Evolutionary conservation across 176 grass and related monocot genomes (phyloP).

Genomic region (Hsuehochloa calcarea): DNA sequence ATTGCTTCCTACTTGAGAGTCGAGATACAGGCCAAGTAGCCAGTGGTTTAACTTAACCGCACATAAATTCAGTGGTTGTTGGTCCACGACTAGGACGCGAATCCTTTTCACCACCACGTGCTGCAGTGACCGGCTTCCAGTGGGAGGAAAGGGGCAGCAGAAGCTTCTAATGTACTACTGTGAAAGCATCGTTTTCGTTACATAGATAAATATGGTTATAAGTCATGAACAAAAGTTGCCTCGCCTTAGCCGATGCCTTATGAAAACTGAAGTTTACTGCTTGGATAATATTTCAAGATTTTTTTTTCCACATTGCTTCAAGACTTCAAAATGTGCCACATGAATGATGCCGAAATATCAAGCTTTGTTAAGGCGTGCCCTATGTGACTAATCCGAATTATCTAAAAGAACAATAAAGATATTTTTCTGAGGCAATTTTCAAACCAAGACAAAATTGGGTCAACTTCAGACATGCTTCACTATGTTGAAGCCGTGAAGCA

Average conservation of each 20-base stretch:
- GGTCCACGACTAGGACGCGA: conserved; percentile 11
- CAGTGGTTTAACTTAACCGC: neutral
- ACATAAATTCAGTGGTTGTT: neutral
- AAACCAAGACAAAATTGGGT: neutral
- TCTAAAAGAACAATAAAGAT: neutral
- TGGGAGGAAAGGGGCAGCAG: neutral
- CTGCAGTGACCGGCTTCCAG: neutral
- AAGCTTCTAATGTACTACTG: neutral
- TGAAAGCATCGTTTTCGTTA: neutral
- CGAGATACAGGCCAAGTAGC: neutral
- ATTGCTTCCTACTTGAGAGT: neutral
- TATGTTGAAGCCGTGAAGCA: neutral
- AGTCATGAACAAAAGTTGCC: neutral
- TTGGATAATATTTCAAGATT: neutral
- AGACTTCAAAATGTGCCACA: neutral
- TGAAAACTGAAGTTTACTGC: neutral
- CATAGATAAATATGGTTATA: neutral
- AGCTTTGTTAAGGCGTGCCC: neutral
- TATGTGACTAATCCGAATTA: neutral
- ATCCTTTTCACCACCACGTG: conserved; percentile 30
- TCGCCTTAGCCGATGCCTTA: neutral
- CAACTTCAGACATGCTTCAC: neutral
- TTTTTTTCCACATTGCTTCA: neutral
- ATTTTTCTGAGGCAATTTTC: neutral
- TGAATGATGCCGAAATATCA: neutral